Conservation (phyloP, 306 rosid genomes). For the Leucaena leucocephala region DNA sequence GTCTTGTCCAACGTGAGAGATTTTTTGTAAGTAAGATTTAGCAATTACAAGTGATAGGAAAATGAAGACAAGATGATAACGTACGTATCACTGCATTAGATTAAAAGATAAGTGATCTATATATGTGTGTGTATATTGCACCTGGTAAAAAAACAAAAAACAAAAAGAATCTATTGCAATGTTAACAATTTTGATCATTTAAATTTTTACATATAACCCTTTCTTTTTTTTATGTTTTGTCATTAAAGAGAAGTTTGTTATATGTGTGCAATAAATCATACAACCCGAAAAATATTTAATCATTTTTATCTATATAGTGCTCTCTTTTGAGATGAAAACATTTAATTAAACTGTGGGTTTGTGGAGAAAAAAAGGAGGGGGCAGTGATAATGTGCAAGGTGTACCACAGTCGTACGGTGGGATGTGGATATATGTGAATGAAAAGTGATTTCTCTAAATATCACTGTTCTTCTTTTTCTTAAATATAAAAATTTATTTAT, state of each 20-base stretch:
- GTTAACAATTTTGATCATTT: no score
- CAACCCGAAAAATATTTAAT: neutral
- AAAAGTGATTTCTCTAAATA: no score
- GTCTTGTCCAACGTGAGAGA: neutral
- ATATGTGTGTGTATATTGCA: no score
- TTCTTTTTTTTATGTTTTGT: no score
- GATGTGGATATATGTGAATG: neutral
- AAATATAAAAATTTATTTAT: no score
- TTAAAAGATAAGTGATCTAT: no score
- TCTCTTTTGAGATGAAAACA: neutral
- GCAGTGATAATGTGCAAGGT: neutral
- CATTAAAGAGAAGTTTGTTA: no score
- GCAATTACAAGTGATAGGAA: neutral
- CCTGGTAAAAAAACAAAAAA: no score
- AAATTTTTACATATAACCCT: no score
- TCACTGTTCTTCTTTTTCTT: no score
- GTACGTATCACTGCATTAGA: neutral
- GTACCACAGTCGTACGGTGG: conserved; percentile 10
- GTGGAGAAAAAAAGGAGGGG: neutral
- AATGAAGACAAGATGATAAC: neutral
- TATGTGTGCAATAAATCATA: no score
- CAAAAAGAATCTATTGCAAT: no score
- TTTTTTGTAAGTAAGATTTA: neutral
- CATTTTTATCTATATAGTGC: neutral
- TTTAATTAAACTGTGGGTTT: neutral